These are phyloP conservation scores for Bryum argenteum DNA, from an alignment of 225 moss, liverwort and hornwort species.

Conservation along the genomic window DNA sequence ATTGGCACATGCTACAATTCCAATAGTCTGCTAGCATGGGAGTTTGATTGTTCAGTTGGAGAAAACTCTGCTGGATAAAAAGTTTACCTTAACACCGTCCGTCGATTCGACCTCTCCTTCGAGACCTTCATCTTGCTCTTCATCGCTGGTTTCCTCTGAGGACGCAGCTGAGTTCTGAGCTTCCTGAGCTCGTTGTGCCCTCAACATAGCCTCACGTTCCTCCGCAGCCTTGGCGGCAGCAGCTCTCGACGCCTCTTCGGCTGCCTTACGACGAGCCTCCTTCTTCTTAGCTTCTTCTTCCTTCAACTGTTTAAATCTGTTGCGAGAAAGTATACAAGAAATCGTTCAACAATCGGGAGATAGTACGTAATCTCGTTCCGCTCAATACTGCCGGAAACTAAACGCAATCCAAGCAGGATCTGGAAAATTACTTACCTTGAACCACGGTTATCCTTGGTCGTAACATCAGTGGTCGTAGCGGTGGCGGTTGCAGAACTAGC, in stretches of 20 bases:
- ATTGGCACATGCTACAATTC: background rate
- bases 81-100: constrained; percentile 39
- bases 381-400: background rate
- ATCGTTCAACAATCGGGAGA: background rate
- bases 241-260: constrained; percentile 54
- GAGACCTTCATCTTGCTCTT: constrained; percentile 38
- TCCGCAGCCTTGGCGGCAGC: constrained; percentile 54
- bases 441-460: constrained; percentile 63
- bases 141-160: constrained; percentile 37
- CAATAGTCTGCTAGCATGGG: background rate
- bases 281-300: constrained; percentile 63
- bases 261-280: constrained; percentile 60
- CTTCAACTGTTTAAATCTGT: constrained; percentile 60
- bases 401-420: background rate
- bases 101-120: constrained; percentile 32
- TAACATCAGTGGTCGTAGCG: constrained; percentile 24
- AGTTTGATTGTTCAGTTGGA: background rate
- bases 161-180: constrained; percentile 36
- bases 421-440: constrained; percentile 46
- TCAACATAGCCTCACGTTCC: constrained; percentile 51
- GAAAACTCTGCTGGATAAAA: background rate
- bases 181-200: constrained; percentile 56
- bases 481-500: constrained; percentile 38
- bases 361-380: background rate
- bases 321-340: background rate